Conservation (phyloP, 805 yeast species). For the Kodamaea nitidulidarum region DNA sequence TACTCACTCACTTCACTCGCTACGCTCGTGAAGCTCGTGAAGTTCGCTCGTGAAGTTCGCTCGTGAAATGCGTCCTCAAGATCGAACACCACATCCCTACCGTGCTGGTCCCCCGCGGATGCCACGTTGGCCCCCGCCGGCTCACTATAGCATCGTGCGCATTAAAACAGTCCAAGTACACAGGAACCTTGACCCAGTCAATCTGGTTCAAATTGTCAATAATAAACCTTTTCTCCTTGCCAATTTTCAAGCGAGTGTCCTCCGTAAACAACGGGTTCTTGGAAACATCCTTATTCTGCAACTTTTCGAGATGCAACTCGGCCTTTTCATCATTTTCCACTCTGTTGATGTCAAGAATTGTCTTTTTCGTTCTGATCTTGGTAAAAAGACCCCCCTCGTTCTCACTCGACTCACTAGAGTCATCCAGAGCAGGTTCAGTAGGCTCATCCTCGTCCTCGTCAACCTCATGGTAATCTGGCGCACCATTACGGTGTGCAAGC, state of each 20-base stretch:
- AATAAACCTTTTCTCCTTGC: constrained; percentile 37
- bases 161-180: constrained; percentile 65
- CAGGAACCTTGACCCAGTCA: constrained; percentile 75
- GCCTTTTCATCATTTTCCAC: constrained; percentile 22
- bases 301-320: constrained; percentile 12
- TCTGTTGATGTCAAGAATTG: constrained; percentile 2
- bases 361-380: constrained; percentile 3
- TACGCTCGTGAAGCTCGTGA: too few species aligned
- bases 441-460: constrained; percentile 13
- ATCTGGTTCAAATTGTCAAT: constrained; percentile 55
- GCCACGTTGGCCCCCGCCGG: constrained; percentile 55
- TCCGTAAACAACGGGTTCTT: constrained; percentile 29
- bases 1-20: too few species aligned
- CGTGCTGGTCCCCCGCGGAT: constrained; percentile 50
- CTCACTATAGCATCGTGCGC: constrained; percentile 88
- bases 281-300: constrained; percentile 15
- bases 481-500: not conserved
- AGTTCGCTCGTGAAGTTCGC: too few species aligned
- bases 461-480: constrained; percentile 7
- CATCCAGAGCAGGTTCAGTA: not conserved
- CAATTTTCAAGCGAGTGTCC: constrained; percentile 28
- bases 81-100: constrained; percentile 48
- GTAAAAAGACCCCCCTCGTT: constrained; percentile 7
- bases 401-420: constrained; percentile 3
- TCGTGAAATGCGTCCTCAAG: constrained; percentile 28